Evolutionary conservation across 139 green algal species (phyloP), one percentile per base, ranked within the genome.

Genomic region (Chlamydomonas sphaeroides): DNA sequence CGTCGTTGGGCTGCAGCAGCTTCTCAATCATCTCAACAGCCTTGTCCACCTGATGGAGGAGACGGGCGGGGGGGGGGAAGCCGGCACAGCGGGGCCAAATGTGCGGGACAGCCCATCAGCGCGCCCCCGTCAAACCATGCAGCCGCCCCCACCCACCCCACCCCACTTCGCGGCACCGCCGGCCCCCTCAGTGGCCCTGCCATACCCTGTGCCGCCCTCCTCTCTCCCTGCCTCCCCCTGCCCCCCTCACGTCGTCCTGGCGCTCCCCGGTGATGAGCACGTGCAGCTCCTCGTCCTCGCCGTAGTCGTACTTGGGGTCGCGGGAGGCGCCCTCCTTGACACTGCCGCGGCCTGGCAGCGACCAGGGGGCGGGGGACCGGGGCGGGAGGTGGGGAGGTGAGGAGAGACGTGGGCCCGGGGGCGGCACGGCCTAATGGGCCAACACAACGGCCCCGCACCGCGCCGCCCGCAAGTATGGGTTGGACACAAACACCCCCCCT

Each of bases 201-300:
- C 53, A 62, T 18, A 62, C 5, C 53, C 53, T 14, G 5, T 30
- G 28, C 25, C 23, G 18, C 18, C 10, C 53, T 18, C 18, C 20
- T 28, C 25, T 30, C 53, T 18, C 15, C 53, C 28, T 30, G 28
- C 2, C 33, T 11, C 33, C 63, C 26, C 41, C 63, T 5, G 23
- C 35, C 48, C 48, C 20, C 66, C 88, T 90, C 74, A 92, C 88
- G 63, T 93, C 91, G n/a, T 92, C 93, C 81, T 98, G 90, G 1
- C 78, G 94, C 83, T 99, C 97, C 4, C 96, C 97, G 4, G 93
- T 96, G 78, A 99, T 95, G 18, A 99, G 88, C 59, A 99, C 97
- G 83, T 99, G 97, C 87, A 99, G 93, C 73, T 98, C 95, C 85
- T 99, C 97, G 33, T 99, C 95, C 88, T 99, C 97, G 2, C 93